Evolutionary conservation across 2,329 filamentous ascomycete species (phyloP), one percentile per base, ranked within the genome.

Genomic region (Cercospora brassicicola): DNA sequence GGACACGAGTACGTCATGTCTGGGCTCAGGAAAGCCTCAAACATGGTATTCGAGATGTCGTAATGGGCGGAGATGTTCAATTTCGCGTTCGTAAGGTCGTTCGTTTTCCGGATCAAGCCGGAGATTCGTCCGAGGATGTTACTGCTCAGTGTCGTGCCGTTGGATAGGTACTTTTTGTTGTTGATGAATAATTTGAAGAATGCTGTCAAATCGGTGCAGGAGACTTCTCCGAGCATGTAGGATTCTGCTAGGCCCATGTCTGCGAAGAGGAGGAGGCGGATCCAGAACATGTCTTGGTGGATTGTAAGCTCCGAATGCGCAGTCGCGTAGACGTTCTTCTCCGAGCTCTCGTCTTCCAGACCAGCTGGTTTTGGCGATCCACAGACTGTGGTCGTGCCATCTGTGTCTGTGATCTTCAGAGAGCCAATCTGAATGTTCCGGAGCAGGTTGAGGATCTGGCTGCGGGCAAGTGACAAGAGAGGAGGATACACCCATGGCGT

Each of bases 1-100:
- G 90, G 87, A 75, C 89, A 91, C 0, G 89, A 91, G 73, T 91
- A 92, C 3, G 89, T 91, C 90, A 92, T 92, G 74, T 92, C 90
- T n/a, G 86, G 83, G 0, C 89, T 91, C 30, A 92, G 82, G 72
- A 92, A 92, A 0, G 89, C 88, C 5, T 89, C 88, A 73, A 92
- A 92, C 88, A 92, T 91, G 67, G 89, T 88, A 74, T 92, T 92
- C 71, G 87, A 89, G 69, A 92, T 90, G 73, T 93, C 90, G 76
- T 93, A 93, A 72, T 93, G 90, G 4, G 89, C 89, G 2, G 86
- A 86, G 62, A 91, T 88, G 75, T 93, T 91, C 53, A 91, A 81
- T 10, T 87, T 83, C 10, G 89, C 86, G 66, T 83, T 84, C 64
- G 80, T 79, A 15, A 84, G 79, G 23, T 82, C 83, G 74, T 84